Base-by-base conservation (phyloP, 495 filamentous ascomycete species). In the Neurospora sp. region DNA sequence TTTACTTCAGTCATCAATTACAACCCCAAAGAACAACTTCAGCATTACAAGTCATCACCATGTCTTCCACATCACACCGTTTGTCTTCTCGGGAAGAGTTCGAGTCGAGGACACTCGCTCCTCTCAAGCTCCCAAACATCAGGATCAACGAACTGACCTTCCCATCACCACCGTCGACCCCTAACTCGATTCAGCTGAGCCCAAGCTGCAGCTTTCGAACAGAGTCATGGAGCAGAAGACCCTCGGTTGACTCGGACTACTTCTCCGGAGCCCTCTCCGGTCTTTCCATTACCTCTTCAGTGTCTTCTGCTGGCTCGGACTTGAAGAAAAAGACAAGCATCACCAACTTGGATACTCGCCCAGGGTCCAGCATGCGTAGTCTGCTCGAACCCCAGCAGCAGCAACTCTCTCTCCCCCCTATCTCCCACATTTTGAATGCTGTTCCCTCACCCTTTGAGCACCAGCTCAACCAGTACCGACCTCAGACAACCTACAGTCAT, bases 381-480 rank as follows among this genome's bases (percentile, higher is more conserved):
- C 6, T 65, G 27, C 53, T 65, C 53, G 53, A 35, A 5, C 53
- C 53, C 1, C 53, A 65, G 53, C 53, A 65, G 14, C 53, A 65
- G 0, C 27, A 65, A 16, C 12, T 65, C 27, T 35, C 53, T 1
- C 73, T 76, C 6, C 75, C 75, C 11, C 71, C 76, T 4, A 77
- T 77, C 11, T 74, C 70, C 4, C 68, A 71, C 18, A 71, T 77
- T 6, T 22, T 77, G 14, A 69, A 40, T 4, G 70, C 61, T 12
- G 22, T 76, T 16, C 74, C 59, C 10, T 71, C 68, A 16, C 75
- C 48, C 12, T 11, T 12, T 11, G 38, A 14, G 9, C 70, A 41
- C 31, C 70, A 16, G 6, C 22, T 20, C 44, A 31, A 31, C 9
- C 31, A 41, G 12, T 11, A 7, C 14, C 37, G 27, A 8, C 22